These are phyloP conservation scores for Brassica hybrid DNA, from an alignment of 441 rosid genomes.

Conservation along the genomic window DNA sequence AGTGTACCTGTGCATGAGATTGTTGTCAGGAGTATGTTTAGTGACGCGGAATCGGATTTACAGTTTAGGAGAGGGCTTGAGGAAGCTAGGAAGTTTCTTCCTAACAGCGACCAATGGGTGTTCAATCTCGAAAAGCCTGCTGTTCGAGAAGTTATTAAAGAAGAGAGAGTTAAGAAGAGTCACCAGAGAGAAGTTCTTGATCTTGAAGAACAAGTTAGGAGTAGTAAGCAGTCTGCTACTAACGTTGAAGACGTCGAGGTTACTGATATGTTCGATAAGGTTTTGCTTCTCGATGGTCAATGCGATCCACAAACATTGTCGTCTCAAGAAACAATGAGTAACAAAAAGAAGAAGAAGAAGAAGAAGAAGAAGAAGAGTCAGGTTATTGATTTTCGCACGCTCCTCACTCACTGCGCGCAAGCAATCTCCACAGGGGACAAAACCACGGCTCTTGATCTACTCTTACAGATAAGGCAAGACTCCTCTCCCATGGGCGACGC, in stretches of 20 bases:
- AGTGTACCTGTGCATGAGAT: slow-evolving; percentile 30
- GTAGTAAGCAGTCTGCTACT: slow-evolving; percentile 59
- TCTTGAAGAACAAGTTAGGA: slow-evolving; percentile 60
- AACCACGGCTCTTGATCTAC: slow-evolving; percentile 62
- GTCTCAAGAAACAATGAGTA: background rate
- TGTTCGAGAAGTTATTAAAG: too few species aligned
- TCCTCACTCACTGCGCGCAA: slow-evolving; percentile 71
- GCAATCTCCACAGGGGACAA: slow-evolving; percentile 64
- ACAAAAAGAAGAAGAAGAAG: slow-evolving; percentile 22
- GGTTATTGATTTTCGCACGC: slow-evolving; percentile 70
- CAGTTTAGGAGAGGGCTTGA: slow-evolving; percentile 42
- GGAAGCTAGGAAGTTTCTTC: slow-evolving; percentile 42
- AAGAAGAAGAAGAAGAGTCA: slow-evolving; percentile 48
- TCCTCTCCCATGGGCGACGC: slow-evolving; percentile 73
- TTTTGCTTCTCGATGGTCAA: slow-evolving; percentile 50
- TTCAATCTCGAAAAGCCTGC: slow-evolving; percentile 25
- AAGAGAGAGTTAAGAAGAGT: slow-evolving; percentile 57
- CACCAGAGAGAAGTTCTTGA: slow-evolving; percentile 53
- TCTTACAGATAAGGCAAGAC: slow-evolving; percentile 68
- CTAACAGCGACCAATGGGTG: slow-evolving; percentile 36
- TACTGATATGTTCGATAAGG: slow-evolving; percentile 65
- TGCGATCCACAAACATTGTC: slow-evolving; percentile 28
- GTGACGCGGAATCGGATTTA: slow-evolving; percentile 31
- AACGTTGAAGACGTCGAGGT: slow-evolving; percentile 54
- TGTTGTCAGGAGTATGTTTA: slow-evolving; percentile 24